Base-by-base conservation (phyloP, 2,329 filamentous ascomycete species). In the Sclerotinia borealis region DNA sequence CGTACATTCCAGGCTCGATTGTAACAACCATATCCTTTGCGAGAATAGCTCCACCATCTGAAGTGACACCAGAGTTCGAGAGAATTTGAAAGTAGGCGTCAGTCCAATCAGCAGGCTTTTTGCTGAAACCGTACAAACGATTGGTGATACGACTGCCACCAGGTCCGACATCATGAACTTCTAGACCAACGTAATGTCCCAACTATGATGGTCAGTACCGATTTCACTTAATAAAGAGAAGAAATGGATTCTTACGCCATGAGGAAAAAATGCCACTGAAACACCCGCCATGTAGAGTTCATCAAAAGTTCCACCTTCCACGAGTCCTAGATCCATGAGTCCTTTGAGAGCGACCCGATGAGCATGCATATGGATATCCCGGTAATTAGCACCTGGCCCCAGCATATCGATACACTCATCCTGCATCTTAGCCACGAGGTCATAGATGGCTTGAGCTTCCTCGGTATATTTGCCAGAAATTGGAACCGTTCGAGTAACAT, bases 401-500 rank as follows among this genome's bases (percentile, higher is more conserved):
- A 96, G 79, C 69, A 84, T 80, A 8, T 79, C 78, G 71, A 96
- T 89, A 69, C 89, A 92, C 61, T 85, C 82, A 9, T 82, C 79
- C 76, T 96, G 93, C 92, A 97, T 96, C 64, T 83, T 79, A 68
- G 89, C 80, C 4, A 96, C 93, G 31, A 95, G 80, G 51, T 84
- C 81, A 74, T 97, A 93, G 59, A 97, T 87, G 11, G 85, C 83
- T 54, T 83, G 82, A 0, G 88, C 87, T 73, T 93, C 89, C 17
- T 80, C 75, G 0, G 85, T 84, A 69, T 92, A 96, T 0, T 78
- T 78, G 7, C 90, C 90, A 17, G 82, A 83, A 27, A 97, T 77
- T 5, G 93, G 93, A 68, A 97, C 86, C 0, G 93, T 95, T 43
- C 93, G 85, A 0, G 95, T 98, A 34, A 98, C 86, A 75, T 98